Conservation (phyloP, 1,139 yeast species). For the Pneumocystis jirovecii region DNA sequence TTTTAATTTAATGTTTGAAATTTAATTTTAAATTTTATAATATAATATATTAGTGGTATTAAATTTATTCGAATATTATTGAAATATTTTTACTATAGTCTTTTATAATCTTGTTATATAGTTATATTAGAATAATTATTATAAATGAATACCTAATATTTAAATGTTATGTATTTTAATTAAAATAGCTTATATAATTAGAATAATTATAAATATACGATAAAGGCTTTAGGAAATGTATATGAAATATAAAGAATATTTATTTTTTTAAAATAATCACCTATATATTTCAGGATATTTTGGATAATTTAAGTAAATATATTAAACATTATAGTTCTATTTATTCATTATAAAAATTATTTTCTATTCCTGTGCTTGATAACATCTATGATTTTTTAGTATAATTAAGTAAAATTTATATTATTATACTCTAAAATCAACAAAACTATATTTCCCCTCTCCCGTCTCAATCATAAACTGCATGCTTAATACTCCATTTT, state of each 20-base stretch:
- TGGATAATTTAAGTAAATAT: neutral
- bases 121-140: neutral
- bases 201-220: neutral
- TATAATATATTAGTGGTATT: no score
- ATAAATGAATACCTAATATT: neutral
- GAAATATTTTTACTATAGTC: neutral
- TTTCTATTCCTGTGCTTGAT: neutral
- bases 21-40: no score
- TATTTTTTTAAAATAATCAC: neutral
- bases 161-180: neutral
- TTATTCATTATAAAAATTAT: neutral
- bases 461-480: slow-evolving; percentile 18
- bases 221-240: neutral
- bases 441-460: slow-evolving; percentile 9
- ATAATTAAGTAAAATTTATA: neutral
- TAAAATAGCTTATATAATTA: neutral
- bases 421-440: slow-evolving; percentile 9
- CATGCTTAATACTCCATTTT: slow-evolving; percentile 17
- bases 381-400: neutral
- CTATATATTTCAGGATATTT: neutral
- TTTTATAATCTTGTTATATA: neutral
- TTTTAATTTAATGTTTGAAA: no score
- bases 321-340: neutral
- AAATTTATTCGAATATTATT: neutral
- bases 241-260: neutral